These are phyloP conservation scores for Cladosporium sp. DNA, from an alignment of 2,329 filamentous ascomycete species.

Conservation along the genomic window DNA sequence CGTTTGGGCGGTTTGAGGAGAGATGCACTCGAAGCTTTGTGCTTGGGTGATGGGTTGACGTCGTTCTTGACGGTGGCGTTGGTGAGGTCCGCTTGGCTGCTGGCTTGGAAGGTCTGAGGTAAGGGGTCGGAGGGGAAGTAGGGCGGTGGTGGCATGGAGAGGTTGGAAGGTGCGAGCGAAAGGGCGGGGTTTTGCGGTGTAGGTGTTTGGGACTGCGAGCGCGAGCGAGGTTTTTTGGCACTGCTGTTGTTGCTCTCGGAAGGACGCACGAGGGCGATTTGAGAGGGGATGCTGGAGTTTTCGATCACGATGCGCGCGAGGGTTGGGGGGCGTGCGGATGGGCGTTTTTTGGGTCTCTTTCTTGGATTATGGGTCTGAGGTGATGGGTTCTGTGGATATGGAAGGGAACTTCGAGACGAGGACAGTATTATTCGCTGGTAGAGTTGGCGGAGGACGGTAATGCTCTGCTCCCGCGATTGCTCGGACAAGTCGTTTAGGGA, in stretches of 20 bases:
- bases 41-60: background rate
- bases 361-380: conserved; percentile 31
- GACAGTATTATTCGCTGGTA: conserved; percentile 23
- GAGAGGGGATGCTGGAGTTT: conserved; percentile 24
- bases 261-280: conserved; percentile 26
- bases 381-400: background rate
- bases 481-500: conserved; percentile 45
- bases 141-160: background rate
- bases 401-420: background rate
- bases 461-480: conserved; percentile 40
- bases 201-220: background rate
- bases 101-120: background rate
- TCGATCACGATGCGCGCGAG: conserved; percentile 28
- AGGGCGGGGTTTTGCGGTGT: background rate
- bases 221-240: background rate
- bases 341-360: conserved; percentile 11
- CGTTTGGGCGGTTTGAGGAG: background rate
- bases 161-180: background rate
- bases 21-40: background rate
- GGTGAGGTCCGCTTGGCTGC: too few relatives aligned
- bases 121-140: background rate
- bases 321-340: conserved; percentile 19
- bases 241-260: conserved; percentile 16
- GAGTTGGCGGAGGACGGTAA: conserved; percentile 39
- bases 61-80: background rate